Percentiles rank a stretch among this genome's conserved stretches.
Evolutionary conservation across 106 monocot genomes (phyloP).

Genomic region (Gastrodia elata): DNA sequence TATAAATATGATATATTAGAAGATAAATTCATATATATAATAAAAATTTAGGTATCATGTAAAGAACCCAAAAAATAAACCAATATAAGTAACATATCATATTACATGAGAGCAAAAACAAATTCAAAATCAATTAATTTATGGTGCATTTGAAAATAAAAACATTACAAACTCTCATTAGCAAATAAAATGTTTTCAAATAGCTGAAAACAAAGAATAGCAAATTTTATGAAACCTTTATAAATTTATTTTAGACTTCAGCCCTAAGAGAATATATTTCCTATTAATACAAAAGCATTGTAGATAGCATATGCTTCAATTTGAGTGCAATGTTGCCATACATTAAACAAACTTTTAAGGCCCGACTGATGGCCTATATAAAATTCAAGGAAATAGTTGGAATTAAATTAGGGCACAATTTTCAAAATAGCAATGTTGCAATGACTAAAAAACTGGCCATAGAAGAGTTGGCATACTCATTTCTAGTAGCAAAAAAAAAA

Average conservation of each 20-base stretch:
- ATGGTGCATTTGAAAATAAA: neutral
- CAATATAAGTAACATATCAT: no score
- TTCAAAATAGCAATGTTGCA: no score
- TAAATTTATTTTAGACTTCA: neutral
- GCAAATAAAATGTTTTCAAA: conserved; percentile 1
- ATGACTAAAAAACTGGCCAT: no score
- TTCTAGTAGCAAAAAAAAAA: no score
- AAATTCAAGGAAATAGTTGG: no score
- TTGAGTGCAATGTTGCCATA: neutral
- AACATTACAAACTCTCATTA: neutral
- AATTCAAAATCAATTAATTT: neutral
- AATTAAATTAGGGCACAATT: no score
- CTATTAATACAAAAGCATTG: neutral
- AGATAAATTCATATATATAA: no score
- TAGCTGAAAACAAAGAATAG: no score
- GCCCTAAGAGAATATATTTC: neutral
- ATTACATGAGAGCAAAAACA: neutral
- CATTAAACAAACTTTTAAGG: neutral
- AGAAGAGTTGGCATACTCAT: no score
- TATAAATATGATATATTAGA: no score
- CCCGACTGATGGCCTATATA: neutral
- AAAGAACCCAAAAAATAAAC: no score
- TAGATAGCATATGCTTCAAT: neutral
- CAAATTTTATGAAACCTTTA: neutral
- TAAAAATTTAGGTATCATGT: no score